Evolutionary conservation across 106 monocot species (phyloP).

Genomic region (Apostasia ramifera): DNA sequence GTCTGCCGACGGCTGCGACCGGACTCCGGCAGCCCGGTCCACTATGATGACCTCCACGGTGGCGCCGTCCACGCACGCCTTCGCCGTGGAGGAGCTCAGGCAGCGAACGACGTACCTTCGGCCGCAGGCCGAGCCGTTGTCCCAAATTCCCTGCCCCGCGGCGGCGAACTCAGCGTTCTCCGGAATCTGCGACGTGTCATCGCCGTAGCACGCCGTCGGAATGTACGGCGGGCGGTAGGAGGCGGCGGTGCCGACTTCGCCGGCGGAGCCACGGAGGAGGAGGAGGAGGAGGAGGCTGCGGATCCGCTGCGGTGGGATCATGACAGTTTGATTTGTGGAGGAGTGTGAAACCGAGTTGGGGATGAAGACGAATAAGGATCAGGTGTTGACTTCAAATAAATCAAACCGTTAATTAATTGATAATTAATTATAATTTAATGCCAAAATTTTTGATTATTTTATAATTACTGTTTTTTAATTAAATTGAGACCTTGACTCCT

Average conservation of each 20-base stretch:
- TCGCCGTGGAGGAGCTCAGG: slow-evolving; percentile 31
- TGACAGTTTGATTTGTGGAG: too few species aligned
- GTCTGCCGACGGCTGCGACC: slow-evolving; percentile 13
- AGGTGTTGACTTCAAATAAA: too few species aligned
- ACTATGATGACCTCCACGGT: slow-evolving; percentile 26
- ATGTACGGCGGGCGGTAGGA: slow-evolving; percentile 34
- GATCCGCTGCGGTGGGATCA: not conserved
- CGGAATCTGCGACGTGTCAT: slow-evolving; percentile 29
- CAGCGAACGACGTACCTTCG: slow-evolving; percentile 39
- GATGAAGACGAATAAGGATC: too few species aligned
- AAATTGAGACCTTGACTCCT: too few species aligned
- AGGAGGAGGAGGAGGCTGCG: not conserved
- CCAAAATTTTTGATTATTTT: too few species aligned
- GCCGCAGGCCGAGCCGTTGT: slow-evolving; percentile 48
- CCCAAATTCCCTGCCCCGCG: slow-evolving; percentile 46
- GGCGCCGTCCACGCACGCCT: slow-evolving; percentile 10
- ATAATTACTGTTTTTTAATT: too few species aligned
- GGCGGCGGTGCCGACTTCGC: slow-evolving; percentile 33
- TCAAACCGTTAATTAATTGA: too few species aligned
- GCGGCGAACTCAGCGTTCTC: slow-evolving; percentile 30
- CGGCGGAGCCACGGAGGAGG: not conserved
- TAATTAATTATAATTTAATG: too few species aligned
- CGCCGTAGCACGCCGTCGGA: slow-evolving; percentile 41
- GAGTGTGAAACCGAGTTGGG: too few species aligned
- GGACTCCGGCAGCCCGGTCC: slow-evolving; percentile 15